Base-by-base conservation (phyloP, 306 rosid genomes). In the Castanopsis chinensis region DNA sequence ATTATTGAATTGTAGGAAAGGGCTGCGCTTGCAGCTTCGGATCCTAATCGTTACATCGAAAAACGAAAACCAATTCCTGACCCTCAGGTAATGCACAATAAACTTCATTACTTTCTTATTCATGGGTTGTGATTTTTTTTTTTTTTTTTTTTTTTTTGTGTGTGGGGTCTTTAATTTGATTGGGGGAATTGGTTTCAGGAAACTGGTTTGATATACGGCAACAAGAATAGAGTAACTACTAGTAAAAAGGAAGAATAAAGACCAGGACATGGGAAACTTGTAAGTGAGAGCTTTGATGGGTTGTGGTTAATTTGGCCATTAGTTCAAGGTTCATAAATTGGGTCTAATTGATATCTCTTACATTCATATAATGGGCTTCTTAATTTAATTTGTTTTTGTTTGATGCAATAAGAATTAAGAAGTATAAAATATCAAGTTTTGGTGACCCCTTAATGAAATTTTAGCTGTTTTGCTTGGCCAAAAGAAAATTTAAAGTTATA, bases 21-120 rank as follows among this genome's bases (percentile, higher is more conserved):
- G 79, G 93, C 97, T 25, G 91, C 97, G 76, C 85, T 92, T 28
- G 91, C 94, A 17, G 81, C 93, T 60, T 27, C 89, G 3, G 93
- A 92, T 85, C 92, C 90, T 14, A 51, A 85, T 88, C 89, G 89
- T 11, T 88, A 94, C 64, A 82, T 91, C 1, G 94, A 94, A 87
- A 89, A 88, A 80, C 90, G 94, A 12, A 94, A 86, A 85, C 98
- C 98, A 11, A 55, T 94, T 80, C 92, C 98, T 21, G 94, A 94
- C 71, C 95, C 99, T 56, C 99, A 94, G 88, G 96, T 91, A 41
- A 18, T 69, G 27, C 32, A 51, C 15, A 32, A 33, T 57, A 13
- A 9, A 11, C 61, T 65, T 51, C 20, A 4, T 41, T 41, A 41
- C 45, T 41, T 41, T 41, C 15, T 2, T 41, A 5, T 55, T 30